Percentiles rank a stretch among this genome's conserved stretches.
Evolutionary conservation across 1,284 basidiomycete species (phyloP).

Genomic region (Malassezia arunalokei): DNA sequence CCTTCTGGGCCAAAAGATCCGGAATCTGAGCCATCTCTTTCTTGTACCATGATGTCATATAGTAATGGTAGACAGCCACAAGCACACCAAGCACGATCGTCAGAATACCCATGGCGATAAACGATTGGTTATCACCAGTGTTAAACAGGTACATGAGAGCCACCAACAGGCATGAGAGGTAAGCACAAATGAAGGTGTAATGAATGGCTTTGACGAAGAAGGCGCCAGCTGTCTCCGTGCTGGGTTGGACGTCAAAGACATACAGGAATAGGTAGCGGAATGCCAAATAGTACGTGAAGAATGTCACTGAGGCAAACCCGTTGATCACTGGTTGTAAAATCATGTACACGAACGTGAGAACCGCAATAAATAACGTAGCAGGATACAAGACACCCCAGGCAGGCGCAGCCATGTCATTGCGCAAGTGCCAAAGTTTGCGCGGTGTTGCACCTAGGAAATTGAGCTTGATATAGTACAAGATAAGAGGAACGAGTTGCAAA

Average conservation of each 20-base stretch:
- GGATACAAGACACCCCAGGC: constrained; percentile 66
- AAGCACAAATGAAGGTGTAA: constrained; percentile 73
- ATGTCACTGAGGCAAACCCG: constrained; percentile 69
- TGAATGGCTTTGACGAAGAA: constrained; percentile 92
- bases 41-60: constrained; percentile 1
- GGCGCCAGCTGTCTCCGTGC: constrained; percentile 74
- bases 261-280: constrained; percentile 53
- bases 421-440: constrained; percentile 65
- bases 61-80: constrained; percentile 8
- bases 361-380: constrained; percentile 31
- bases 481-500: constrained; percentile 62
- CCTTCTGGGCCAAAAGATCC: not conserved
- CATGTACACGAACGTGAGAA: constrained; percentile 54
- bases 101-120: constrained; percentile 14
- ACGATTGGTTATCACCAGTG: constrained; percentile 5
- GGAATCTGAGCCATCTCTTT: not conserved
- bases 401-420: constrained; percentile 57
- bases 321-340: constrained; percentile 89
- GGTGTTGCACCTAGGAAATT: constrained; percentile 77
- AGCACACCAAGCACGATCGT: constrained; percentile 8
- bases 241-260: constrained; percentile 58
- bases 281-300: constrained; percentile 63
- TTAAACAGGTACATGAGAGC: constrained; percentile 40
- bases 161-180: constrained; percentile 38
- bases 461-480: constrained; percentile 74